Percentiles rank a stretch among this genome's conserved stretches.
These are phyloP conservation scores for Fusarium coicis DNA, from an alignment of 2,329 filamentous ascomycete genomes.

Conservation along the genomic window DNA sequence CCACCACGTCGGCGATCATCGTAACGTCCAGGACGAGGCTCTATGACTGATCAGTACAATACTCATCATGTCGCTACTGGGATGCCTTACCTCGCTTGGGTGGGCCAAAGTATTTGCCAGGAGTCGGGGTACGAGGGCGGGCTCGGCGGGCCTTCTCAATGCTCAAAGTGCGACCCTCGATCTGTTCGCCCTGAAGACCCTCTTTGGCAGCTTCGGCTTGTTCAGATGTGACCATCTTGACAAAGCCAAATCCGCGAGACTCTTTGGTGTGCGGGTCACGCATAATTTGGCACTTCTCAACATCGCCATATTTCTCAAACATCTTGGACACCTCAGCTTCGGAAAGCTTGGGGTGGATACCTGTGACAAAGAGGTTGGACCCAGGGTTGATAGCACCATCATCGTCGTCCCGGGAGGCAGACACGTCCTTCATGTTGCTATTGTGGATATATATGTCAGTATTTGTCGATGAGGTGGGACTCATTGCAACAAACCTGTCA, in stretches of 20 bases:
- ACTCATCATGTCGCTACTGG: background rate
- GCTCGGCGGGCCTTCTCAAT: slow-evolving; percentile 98
- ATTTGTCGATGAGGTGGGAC: background rate
- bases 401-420: slow-evolving; percentile 69
- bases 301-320: slow-evolving; percentile 98
- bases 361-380: slow-evolving; percentile 98
- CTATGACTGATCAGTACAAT: slow-evolving; percentile 40
- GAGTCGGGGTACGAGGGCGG: slow-evolving; percentile 93
- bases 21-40: slow-evolving; percentile 55
- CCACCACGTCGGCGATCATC: slow-evolving; percentile 74
- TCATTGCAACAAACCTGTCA: slow-evolving; percentile 41
- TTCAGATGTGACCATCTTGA: slow-evolving; percentile 97
- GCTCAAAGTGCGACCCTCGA: slow-evolving; percentile 94
- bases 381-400: slow-evolving; percentile 89
- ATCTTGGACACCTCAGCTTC: slow-evolving; percentile 93
- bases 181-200: slow-evolving; percentile 91
- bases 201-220: slow-evolving; percentile 98
- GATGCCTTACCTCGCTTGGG: slow-evolving; percentile 87
- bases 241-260: slow-evolving; percentile 98
- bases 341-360: slow-evolving; percentile 91
- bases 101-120: slow-evolving; percentile 98
- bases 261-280: slow-evolving; percentile 98
- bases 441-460: slow-evolving; percentile 12
- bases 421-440: slow-evolving; percentile 64
- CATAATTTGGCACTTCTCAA: slow-evolving; percentile 99